Conservation (phyloP, 371 early-diverging fungal genomes). For the Rhizopus microsporus region DNA sequence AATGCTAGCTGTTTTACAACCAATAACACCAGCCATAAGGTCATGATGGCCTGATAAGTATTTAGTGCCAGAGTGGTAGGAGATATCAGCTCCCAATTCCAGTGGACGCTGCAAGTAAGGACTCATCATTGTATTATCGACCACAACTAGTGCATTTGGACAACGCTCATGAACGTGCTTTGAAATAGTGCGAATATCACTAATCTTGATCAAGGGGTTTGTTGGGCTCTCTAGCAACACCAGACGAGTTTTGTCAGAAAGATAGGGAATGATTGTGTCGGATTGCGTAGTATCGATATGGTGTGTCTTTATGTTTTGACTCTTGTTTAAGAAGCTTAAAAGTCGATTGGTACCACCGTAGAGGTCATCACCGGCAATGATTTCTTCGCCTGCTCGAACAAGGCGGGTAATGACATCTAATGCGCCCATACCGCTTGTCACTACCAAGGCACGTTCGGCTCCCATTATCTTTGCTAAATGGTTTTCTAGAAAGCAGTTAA, state of each 20-base stretch:
- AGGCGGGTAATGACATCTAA: conserved; percentile 83
- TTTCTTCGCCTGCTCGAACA: conserved; percentile 78
- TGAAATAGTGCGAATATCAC: conserved; percentile 77
- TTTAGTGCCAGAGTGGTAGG: conserved; percentile 88
- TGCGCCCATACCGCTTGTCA: conserved; percentile 90
- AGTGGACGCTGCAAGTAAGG: conserved; percentile 86
- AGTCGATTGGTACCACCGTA: conserved; percentile 91
- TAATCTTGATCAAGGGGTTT: conserved; percentile 86
- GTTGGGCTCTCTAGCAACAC: conserved; percentile 90
- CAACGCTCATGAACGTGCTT: conserved; percentile 66
- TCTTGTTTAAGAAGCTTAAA: conserved; percentile 68
- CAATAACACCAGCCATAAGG: conserved; percentile 89
- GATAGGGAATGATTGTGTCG: conserved; percentile 56
- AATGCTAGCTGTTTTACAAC: conserved; percentile 64
- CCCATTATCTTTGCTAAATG: conserved; percentile 87
- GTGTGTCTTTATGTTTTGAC: conserved; percentile 75
- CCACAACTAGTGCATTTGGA: conserved; percentile 81
- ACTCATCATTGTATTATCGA: conserved; percentile 95
- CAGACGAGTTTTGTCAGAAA: conserved; percentile 78
- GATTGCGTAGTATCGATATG: conserved; percentile 82
- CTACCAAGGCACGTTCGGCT: conserved; percentile 75
- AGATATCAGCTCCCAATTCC: conserved; percentile 88
- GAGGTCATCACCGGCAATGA: conserved; percentile 88
- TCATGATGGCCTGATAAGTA: conserved; percentile 93
- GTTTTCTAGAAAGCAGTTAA: conserved; percentile 54